A percentile compares a stretch with the other conserved stretches of the same genome.
phyloP scores from a whole-genome alignment of 352 stramenopile species.

The Ochromonadaceae sp. region DNA sequence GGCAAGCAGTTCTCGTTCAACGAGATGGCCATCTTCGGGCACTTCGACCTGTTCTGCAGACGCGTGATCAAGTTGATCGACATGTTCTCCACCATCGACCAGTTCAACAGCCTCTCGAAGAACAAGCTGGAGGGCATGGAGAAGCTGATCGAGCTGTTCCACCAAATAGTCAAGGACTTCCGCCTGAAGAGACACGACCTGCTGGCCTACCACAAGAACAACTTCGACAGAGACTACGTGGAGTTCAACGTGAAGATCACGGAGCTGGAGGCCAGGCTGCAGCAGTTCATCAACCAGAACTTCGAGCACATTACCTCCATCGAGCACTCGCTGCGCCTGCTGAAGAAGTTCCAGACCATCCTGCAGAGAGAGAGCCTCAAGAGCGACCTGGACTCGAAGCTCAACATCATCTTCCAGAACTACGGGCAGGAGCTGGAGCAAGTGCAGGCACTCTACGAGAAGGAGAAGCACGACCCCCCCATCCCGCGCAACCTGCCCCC shows the following conservation, averaged over 20 bases:
- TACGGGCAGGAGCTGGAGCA: constrained; percentile 93
- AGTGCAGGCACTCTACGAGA: constrained; percentile 94
- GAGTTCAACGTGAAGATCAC: constrained; percentile 86
- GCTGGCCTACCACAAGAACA: constrained; percentile 96
- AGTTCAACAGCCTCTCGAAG: constrained; percentile 73
- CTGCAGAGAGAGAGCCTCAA: constrained; percentile 94
- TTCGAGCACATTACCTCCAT: constrained; percentile 98
- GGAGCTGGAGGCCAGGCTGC: constrained; percentile 83
- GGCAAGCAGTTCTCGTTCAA: constrained; percentile 98
- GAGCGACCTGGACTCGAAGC: constrained; percentile 91
- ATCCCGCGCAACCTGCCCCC: constrained; percentile 89
- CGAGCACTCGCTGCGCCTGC: constrained; percentile 83
- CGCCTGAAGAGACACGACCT: constrained; percentile 83
- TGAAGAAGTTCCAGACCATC: constrained; percentile 94
- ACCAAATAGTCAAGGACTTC: constrained; percentile 70
- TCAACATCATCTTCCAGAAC: constrained; percentile 98
- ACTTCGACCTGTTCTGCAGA: constrained; percentile 93
- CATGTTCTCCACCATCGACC: constrained; percentile 96
- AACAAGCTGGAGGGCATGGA: constrained; percentile 84
- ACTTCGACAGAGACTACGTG: constrained; percentile 79
- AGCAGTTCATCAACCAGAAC: constrained; percentile 96
- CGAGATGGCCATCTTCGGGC: constrained; percentile 94
- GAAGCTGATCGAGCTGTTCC: constrained; percentile 70
- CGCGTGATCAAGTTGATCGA: constrained; percentile 96
- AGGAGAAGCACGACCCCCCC: constrained; percentile 90